These are phyloP conservation scores for Ophiostoma novo-ulmi DNA, from an alignment of 2,329 filamentous ascomycete genomes.

Conservation along the genomic window DNA sequence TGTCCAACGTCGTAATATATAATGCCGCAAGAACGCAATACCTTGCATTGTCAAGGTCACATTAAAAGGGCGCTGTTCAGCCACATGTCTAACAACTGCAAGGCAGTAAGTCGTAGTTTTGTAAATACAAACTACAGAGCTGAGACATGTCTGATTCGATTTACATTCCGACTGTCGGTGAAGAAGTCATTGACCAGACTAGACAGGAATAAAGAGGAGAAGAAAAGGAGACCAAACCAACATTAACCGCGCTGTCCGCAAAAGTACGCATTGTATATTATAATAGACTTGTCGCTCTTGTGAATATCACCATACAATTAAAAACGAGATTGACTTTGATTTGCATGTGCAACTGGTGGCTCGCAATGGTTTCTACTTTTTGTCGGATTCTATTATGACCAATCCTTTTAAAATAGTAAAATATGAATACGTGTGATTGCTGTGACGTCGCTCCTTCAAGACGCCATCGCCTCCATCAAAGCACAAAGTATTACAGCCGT, in stretches of 20 bases:
- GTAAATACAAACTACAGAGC: neutral
- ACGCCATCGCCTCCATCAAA: neutral
- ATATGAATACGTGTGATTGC: neutral
- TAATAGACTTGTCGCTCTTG: no score
- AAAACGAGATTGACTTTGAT: neutral
- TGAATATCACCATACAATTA: no score
- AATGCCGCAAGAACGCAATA: no score
- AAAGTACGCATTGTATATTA: no score
- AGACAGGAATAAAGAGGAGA: neutral
- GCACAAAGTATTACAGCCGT: neutral
- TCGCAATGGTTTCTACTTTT: no score
- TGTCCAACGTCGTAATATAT: no score
- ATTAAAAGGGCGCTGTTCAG: neutral
- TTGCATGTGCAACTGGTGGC: neutral
- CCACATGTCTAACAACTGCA: neutral
- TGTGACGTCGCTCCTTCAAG: neutral
- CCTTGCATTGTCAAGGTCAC: neutral
- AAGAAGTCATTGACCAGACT: neutral
- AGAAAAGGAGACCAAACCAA: neutral
- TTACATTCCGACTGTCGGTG: constrained; percentile 10
- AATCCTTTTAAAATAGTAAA: neutral
- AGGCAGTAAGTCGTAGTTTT: neutral
- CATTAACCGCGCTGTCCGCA: no score
- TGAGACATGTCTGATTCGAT: neutral
- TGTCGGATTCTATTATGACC: no score